Evolutionary conservation across 371 early-diverging fungal species (phyloP).

Genomic region (Mucor lusitanicus): DNA sequence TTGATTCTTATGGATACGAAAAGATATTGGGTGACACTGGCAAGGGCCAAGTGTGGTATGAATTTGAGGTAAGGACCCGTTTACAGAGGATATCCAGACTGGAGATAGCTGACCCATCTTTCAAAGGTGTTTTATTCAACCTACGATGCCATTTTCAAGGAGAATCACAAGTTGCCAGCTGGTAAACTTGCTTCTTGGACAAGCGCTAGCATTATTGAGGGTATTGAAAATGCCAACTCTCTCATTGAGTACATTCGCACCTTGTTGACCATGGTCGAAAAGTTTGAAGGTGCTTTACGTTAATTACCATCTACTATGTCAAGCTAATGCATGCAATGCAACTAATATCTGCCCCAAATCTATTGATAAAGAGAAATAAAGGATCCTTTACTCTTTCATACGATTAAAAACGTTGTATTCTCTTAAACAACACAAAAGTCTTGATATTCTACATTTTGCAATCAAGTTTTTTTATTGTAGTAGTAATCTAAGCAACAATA

Average conservation of each 20-base stretch:
- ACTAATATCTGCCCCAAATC: too few species aligned
- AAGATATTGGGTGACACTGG: slow-evolving; percentile 46
- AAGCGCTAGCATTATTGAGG: slow-evolving; percentile 38
- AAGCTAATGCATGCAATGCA: not conserved
- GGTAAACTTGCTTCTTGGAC: slow-evolving; percentile 53
- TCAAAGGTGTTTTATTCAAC: slow-evolving; percentile 33
- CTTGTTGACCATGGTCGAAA: slow-evolving; percentile 40
- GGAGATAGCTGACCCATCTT: not conserved
- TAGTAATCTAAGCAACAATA: slow-evolving; percentile 1
- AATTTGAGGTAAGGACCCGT: slow-evolving; percentile 32
- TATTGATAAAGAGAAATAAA: too few species aligned
- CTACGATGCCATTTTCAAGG: slow-evolving; percentile 36
- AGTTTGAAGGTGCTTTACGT: slow-evolving; percentile 7
- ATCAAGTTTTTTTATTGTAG: not conserved
- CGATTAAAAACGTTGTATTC: too few species aligned
- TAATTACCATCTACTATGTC: not conserved
- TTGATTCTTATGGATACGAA: slow-evolving; percentile 26
- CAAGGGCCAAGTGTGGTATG: slow-evolving; percentile 45
- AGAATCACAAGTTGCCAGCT: slow-evolving; percentile 31
- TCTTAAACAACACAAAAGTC: too few species aligned
- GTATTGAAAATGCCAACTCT: slow-evolving; percentile 13
- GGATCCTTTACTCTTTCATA: too few species aligned
- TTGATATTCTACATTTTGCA: not conserved
- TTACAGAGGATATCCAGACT: not conserved
- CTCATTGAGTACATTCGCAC: slow-evolving; percentile 42